Percentiles rank a stretch among this genome's conserved stretches.
Conservation (phyloP, 164 flowering plant species). For the Brasenia schreberi region DNA sequence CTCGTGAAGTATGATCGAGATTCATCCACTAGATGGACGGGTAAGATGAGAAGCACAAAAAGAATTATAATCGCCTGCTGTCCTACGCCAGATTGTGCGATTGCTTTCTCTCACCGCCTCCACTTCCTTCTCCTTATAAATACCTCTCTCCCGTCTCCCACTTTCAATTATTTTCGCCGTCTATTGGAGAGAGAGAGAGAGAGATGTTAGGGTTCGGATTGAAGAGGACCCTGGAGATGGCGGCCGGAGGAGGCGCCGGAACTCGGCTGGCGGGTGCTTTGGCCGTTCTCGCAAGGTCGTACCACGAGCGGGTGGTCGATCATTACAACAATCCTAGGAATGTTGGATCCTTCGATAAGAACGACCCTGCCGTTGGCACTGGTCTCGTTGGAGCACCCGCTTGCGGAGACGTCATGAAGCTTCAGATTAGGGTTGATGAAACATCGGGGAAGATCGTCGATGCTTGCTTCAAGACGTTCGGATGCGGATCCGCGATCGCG, state of each 20-base stretch:
- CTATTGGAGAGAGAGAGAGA: background rate
- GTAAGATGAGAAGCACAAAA: too few species aligned
- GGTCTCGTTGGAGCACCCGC: slow-evolving; percentile 99
- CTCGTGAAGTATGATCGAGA: too few species aligned
- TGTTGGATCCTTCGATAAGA: slow-evolving; percentile 94
- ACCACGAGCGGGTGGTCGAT: slow-evolving; percentile 93
- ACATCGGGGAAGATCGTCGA: slow-evolving; percentile 66
- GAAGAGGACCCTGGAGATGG: slow-evolving; percentile 18
- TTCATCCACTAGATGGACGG: too few species aligned
- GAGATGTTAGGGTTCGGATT: slow-evolving; percentile 19
- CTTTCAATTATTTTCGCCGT: background rate
- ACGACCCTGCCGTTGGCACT: slow-evolving; percentile 83
- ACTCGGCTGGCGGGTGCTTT: background rate
- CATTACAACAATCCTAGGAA: slow-evolving; percentile 94
- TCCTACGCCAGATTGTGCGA: too few species aligned
- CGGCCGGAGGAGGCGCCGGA: background rate
- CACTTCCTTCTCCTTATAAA: background rate
- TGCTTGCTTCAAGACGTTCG: slow-evolving; percentile 89
- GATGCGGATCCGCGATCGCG: slow-evolving; percentile 66
- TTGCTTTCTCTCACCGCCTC: background rate
- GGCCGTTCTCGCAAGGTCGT: slow-evolving; percentile 17
- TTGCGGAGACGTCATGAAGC: slow-evolving; percentile 98
- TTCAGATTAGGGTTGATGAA: slow-evolving; percentile 84
- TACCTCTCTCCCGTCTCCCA: background rate
- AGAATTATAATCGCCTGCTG: too few species aligned